A percentile compares a stretch with the other conserved stretches of the same genome.
These are phyloP conservation scores for Xerocomus amazonicus DNA, from an alignment of 1,284 basidiomycete genomes.

Conservation along the genomic window DNA sequence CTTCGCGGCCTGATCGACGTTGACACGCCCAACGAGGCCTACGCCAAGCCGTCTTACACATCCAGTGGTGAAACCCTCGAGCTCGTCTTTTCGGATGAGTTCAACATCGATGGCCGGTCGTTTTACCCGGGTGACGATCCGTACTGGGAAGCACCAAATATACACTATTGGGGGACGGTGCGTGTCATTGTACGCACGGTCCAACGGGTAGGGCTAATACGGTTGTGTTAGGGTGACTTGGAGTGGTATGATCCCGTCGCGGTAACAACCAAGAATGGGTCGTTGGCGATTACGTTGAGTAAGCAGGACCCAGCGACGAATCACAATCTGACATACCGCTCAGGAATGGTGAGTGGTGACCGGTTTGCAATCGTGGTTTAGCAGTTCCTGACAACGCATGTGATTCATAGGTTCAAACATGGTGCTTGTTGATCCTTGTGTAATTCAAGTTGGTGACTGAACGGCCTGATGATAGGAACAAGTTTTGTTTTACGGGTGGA, in stretches of 20 bases:
- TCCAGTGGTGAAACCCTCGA: conserved; percentile 42
- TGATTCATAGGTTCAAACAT: conserved; percentile 29
- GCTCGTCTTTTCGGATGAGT: conserved; percentile 71
- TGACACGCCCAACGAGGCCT: conserved; percentile 65
- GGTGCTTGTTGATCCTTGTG: conserved; percentile 41
- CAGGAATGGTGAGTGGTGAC: conserved; percentile 29
- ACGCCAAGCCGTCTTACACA: conserved; percentile 56
- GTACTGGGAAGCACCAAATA: conserved; percentile 65
- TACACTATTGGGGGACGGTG: conserved; percentile 67
- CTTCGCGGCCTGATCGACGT: conserved; percentile 73
- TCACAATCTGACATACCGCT: conserved; percentile 58
- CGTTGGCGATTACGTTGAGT: conserved; percentile 54
- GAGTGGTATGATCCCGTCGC: conserved; percentile 65
- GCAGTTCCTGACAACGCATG: neutral
- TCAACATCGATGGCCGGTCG: conserved; percentile 56
- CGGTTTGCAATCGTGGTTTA: neutral
- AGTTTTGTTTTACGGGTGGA: conserved; percentile 83
- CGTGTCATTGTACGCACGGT: neutral
- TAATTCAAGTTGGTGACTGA: conserved; percentile 34
- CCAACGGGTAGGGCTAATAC: conserved; percentile 5
- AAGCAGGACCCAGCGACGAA: conserved; percentile 37
- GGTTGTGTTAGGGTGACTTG: conserved; percentile 35
- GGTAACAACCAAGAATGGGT: conserved; percentile 61
- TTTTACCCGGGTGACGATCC: conserved; percentile 55
- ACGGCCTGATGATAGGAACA: conserved; percentile 44